These are phyloP conservation scores for Plasmodium yoelii DNA, from an alignment of 169 alveolate species.

Conservation along the genomic window DNA sequence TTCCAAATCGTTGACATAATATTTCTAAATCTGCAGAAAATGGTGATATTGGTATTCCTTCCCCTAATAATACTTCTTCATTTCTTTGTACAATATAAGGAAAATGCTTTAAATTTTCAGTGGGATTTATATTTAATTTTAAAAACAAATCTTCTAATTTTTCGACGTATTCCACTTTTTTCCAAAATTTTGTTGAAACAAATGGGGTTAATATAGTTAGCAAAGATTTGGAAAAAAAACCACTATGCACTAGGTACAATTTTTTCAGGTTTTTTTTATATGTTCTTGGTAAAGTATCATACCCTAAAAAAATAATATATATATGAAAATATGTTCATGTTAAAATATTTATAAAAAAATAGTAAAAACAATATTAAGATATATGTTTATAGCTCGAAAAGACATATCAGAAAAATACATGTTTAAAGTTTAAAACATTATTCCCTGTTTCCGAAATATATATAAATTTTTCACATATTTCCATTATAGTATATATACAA, in stretches of 20 bases:
- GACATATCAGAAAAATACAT: too few species aligned
- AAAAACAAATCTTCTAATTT: constrained; percentile 79
- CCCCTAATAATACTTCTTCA: constrained; percentile 82
- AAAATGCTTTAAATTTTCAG: constrained; percentile 74
- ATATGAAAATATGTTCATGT: too few species aligned
- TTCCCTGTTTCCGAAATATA: too few species aligned
- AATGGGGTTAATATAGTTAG: constrained; percentile 79
- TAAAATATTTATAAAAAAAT: too few species aligned
- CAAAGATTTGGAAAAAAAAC: constrained; percentile 79
- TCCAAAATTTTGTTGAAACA: constrained; percentile 77
- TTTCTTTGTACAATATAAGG: constrained; percentile 86
- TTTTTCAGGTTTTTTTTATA: constrained; percentile 80
- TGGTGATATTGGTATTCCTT: constrained; percentile 78
- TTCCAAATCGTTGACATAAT: constrained; percentile 81
- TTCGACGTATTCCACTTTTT: constrained; percentile 82
- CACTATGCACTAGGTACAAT: constrained; percentile 83
- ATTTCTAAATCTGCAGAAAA: constrained; percentile 84
- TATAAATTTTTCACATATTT: too few species aligned
- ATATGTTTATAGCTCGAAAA: too few species aligned
- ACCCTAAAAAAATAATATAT: constrained; percentile 76
- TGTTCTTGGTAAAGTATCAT: constrained; percentile 82
- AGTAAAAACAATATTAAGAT: too few species aligned
- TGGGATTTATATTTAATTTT: constrained; percentile 77
- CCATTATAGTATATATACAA: too few species aligned
- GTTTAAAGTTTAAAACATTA: too few species aligned